Evolutionary conservation across 192 early-diverging fungal species (phyloP).

Genomic region (Coemansia sp.): DNA sequence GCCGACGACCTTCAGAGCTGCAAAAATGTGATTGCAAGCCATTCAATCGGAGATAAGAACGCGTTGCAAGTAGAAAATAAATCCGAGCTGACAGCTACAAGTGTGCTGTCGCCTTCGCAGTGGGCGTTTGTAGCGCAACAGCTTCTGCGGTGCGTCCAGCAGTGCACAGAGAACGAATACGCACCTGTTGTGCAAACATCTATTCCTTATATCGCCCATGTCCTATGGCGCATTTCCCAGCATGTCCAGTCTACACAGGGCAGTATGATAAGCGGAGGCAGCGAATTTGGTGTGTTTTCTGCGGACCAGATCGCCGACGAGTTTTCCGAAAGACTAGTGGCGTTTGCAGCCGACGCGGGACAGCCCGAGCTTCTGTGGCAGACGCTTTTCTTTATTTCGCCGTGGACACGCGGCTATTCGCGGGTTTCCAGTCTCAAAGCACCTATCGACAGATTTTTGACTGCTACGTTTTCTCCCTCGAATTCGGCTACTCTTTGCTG

Average conservation of each 20-base stretch:
- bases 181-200: constrained; percentile 1
- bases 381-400: constrained; percentile 35
- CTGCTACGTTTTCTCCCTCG: constrained; percentile 16
- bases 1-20: constrained; percentile 8
- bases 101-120: constrained; percentile 28
- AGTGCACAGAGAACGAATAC: constrained; percentile 17
- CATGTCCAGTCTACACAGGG: constrained; percentile 3
- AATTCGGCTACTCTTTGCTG: constrained; percentile 22
- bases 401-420: constrained; percentile 31
- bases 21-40: constrained; percentile 8
- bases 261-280: neutral
- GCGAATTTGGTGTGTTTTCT: neutral
- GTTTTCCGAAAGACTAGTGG: constrained; percentile 30
- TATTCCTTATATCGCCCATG: constrained; percentile 38
- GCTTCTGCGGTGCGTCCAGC: constrained; percentile 25
- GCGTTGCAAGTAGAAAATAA: neutral
- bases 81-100: neutral
- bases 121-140: constrained; percentile 24
- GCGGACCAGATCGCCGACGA: constrained; percentile 18
- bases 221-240: constrained; percentile 16
- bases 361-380: constrained; percentile 29
- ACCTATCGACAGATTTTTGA: constrained; percentile 12
- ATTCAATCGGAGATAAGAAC: neutral
- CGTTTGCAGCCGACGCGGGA: constrained; percentile 26
- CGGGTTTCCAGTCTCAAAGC: constrained; percentile 25